Conservation (phyloP, 1,284 basidiomycete species). For the Cryptococcus amylolentus region DNA sequence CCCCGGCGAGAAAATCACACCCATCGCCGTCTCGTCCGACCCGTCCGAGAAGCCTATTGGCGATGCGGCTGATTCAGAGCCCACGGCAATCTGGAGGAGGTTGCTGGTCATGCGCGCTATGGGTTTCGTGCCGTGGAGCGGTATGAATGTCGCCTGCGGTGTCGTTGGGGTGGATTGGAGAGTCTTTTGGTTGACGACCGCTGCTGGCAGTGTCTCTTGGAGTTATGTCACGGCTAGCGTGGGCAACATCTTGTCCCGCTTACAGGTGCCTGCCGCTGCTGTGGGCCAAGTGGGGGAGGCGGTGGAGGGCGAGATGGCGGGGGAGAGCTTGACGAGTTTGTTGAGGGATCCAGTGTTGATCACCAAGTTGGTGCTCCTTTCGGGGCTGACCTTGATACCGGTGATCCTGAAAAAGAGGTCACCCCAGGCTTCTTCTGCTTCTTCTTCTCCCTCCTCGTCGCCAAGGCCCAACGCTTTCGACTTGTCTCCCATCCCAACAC, state of each 20-base stretch:
- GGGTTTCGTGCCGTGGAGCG: conserved; percentile 88
- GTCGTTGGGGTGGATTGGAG: conserved; percentile 81
- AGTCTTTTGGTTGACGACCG: conserved; percentile 70
- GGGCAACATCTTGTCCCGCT: conserved; percentile 46
- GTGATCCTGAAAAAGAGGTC: conserved; percentile 46
- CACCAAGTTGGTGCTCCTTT: conserved; percentile 48
- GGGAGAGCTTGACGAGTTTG: conserved; percentile 46
- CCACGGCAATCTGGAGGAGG: conserved; percentile 68
- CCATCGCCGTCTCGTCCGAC: conserved; percentile 34
- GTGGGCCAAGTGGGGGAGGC: conserved; percentile 7
- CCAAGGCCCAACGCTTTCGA: background rate
- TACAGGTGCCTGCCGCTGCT: conserved; percentile 31
- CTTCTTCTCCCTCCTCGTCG: background rate
- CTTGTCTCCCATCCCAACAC: background rate
- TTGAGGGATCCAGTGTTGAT: conserved; percentile 50
- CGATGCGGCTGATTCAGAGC: conserved; percentile 13
- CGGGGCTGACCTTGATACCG: conserved; percentile 46
- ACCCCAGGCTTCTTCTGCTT: background rate
- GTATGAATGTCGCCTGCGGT: conserved; percentile 89
- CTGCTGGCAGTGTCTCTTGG: conserved; percentile 84
- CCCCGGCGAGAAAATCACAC: conserved; percentile 43
- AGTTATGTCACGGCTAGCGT: conserved; percentile 49
- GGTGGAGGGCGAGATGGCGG: conserved; percentile 10
- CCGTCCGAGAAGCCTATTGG: conserved; percentile 28
- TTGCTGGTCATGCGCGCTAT: conserved; percentile 78